Percentiles rank a stretch among this genome's conserved stretches.
These are phyloP conservation scores for Ustilago tritici DNA, from an alignment of 1,284 basidiomycete species.

Conservation along the genomic window DNA sequence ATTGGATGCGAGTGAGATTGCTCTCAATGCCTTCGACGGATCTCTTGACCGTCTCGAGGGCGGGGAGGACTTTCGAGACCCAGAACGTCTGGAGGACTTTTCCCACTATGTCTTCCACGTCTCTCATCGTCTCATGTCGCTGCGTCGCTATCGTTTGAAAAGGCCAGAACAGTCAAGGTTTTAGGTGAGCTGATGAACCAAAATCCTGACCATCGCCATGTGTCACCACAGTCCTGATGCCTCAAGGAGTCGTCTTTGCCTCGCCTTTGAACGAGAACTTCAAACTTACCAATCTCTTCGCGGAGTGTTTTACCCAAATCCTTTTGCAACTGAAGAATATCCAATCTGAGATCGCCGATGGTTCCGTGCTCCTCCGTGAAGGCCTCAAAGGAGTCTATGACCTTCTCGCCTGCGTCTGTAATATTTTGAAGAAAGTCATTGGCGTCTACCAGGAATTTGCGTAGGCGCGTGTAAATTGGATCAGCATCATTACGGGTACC, in stretches of 20 bases:
- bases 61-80: not conserved
- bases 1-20: not conserved
- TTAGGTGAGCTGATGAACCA: not conserved
- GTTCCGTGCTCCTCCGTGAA: not conserved
- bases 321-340: not conserved
- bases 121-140: not conserved
- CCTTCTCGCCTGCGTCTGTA: not conserved
- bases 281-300: not conserved
- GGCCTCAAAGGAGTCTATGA: not conserved
- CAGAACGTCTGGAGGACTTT: not conserved
- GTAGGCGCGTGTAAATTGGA: not conserved
- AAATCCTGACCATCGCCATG: not conserved
- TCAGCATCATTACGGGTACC: not conserved
- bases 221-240: not conserved
- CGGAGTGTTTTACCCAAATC: not conserved
- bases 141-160: not conserved
- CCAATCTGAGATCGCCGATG: not conserved
- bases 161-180: not conserved
- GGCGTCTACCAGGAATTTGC: not conserved
- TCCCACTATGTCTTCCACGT: not conserved
- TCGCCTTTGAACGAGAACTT: not conserved
- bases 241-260: not conserved
- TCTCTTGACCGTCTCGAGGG: not conserved
- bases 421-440: not conserved
- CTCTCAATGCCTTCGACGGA: not conserved